phyloP scores from a whole-genome alignment of 1,284 basidiomycete genomes.

The Puccinia hordei region DNA sequence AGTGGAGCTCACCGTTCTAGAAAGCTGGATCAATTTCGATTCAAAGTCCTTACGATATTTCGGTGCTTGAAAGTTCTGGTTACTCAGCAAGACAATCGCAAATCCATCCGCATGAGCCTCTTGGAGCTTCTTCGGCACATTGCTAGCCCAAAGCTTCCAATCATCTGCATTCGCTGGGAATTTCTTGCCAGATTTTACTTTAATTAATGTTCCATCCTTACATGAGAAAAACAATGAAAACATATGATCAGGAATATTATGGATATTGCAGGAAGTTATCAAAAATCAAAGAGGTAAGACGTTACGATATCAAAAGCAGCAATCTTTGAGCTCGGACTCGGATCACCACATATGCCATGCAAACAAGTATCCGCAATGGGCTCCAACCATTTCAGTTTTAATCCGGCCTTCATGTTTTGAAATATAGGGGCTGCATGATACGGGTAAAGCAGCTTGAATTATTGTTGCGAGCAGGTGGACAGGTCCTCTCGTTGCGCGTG shows the following conservation, averaged over 20 bases:
- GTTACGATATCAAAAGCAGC: slow-evolving; percentile 50
- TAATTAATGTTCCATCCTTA: slow-evolving; percentile 78
- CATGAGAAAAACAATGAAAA: neutral
- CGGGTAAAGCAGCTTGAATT: neutral
- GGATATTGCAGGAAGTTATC: too few species aligned
- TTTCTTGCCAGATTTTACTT: slow-evolving; percentile 64
- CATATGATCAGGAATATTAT: too few species aligned
- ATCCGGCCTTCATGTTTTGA: slow-evolving; percentile 26
- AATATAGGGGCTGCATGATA: slow-evolving; percentile 36
- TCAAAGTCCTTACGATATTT: slow-evolving; percentile 68
- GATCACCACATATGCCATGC: slow-evolving; percentile 37
- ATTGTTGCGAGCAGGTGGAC: neutral
- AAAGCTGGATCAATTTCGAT: slow-evolving; percentile 71
- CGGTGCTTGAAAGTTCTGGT: slow-evolving; percentile 63
- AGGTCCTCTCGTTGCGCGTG: neutral
- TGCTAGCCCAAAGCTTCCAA: slow-evolving; percentile 77
- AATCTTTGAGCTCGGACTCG: slow-evolving; percentile 38
- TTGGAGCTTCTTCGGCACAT: slow-evolving; percentile 70
- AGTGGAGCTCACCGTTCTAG: slow-evolving; percentile 66
- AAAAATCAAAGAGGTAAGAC: too few species aligned
- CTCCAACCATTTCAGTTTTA: slow-evolving; percentile 36
- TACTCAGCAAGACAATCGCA: slow-evolving; percentile 53
- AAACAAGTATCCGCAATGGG: slow-evolving; percentile 38
- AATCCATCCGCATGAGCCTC: slow-evolving; percentile 69
- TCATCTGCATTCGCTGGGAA: slow-evolving; percentile 63